Evolutionary conservation across 2,329 filamentous ascomycete species (phyloP).

Genomic region (Aureobasidium sp.): DNA sequence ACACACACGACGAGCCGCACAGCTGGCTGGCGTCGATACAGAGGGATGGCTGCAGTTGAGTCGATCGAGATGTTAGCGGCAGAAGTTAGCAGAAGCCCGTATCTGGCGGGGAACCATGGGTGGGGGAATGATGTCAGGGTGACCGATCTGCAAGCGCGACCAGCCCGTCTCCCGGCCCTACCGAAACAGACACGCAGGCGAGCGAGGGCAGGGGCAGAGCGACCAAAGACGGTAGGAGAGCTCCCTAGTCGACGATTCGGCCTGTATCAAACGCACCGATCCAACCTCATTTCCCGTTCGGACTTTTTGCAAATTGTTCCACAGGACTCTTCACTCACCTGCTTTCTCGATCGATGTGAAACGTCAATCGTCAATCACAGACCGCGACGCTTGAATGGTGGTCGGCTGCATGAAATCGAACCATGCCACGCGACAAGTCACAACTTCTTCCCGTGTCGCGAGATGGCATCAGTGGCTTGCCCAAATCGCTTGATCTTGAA

Average conservation of each 20-base stretch:
- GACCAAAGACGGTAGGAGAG: not conserved
- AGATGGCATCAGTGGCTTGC: conserved; percentile 11
- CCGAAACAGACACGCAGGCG: not conserved
- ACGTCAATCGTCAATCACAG: conserved; percentile 1
- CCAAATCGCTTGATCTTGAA: not conserved
- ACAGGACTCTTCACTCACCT: not conserved
- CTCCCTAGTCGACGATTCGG: conserved; percentile 1
- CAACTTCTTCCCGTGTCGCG: conserved; percentile 3
- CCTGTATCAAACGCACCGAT: not conserved
- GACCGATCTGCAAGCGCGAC: conserved; percentile 2
- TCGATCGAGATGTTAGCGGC: conserved; percentile 8
- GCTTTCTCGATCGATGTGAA: conserved; percentile 4
- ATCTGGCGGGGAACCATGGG: conserved; percentile 6
- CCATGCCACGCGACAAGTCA: conserved; percentile 10
- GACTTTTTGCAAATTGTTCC: conserved; percentile 6
- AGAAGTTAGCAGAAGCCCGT: conserved; percentile 1
- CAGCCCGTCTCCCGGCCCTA: not conserved
- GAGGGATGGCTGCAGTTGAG: conserved; percentile 2
- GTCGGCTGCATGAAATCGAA: conserved; percentile 6
- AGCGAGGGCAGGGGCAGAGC: not conserved
- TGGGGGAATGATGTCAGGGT: conserved; percentile 7
- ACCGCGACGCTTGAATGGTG: not conserved
- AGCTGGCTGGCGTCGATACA: conserved; percentile 7
- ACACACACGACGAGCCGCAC: conserved; percentile 10
- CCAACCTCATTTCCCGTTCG: conserved; percentile 10